A percentile compares a stretch with the other conserved stretches of the same genome.
Conservation (phyloP, 1,139 yeast species). For the Yamadazyma sp. region DNA sequence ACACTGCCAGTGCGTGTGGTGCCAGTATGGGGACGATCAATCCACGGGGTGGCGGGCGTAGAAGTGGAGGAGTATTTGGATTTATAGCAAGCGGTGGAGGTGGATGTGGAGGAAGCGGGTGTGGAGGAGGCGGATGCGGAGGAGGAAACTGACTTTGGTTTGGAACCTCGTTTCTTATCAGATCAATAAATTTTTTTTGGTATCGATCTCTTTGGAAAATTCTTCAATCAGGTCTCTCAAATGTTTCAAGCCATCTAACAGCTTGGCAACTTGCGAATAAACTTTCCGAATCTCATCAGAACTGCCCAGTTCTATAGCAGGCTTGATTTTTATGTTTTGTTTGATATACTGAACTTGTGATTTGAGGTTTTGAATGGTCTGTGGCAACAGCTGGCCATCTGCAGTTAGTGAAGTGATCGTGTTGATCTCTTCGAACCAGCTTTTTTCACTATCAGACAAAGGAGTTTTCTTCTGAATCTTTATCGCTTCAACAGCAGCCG, state of each 20-base stretch:
- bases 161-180: no score
- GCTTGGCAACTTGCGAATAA: not conserved
- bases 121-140: conserved; percentile 5
- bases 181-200: no score
- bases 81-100: conserved; percentile 10
- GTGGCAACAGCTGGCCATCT: conserved; percentile 5
- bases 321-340: conserved; percentile 1
- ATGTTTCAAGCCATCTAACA: not conserved
- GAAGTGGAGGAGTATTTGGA: no score
- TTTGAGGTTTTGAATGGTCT: conserved; percentile 7
- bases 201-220: not conserved
- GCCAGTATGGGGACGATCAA: no score
- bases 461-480: conserved; percentile 27
- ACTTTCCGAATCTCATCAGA: not conserved
- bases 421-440: conserved; percentile 42
- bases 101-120: conserved; percentile 6
- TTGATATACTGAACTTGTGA: conserved; percentile 14
- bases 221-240: not conserved
- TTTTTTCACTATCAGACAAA: conserved; percentile 33
- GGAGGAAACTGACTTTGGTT: not conserved
- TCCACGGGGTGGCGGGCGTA: no score
- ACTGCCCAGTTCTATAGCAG: not conserved
- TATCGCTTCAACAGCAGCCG: conserved; percentile 22
- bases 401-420: conserved; percentile 14
- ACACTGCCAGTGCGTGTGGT: conserved; percentile 3